Conservation (phyloP, 345 rosid species). For the Conringia planisiliqua region DNA sequence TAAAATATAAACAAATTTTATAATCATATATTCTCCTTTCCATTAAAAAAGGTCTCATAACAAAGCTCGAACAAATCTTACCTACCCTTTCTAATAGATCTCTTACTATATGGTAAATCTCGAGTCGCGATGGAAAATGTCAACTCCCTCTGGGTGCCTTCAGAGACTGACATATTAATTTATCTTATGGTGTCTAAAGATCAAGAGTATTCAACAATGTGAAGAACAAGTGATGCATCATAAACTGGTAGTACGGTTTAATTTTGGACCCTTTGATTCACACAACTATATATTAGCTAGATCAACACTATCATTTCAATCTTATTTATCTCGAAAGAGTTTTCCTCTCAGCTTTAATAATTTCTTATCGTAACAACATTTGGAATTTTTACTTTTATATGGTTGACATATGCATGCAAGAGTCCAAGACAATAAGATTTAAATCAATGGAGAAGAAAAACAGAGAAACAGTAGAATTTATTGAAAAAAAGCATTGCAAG, state of each 20-base stretch:
- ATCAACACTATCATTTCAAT: background rate
- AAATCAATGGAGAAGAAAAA: too few species aligned
- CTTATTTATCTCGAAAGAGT: too few species aligned
- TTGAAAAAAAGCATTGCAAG: too few species aligned
- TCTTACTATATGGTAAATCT: background rate
- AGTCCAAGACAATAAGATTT: background rate
- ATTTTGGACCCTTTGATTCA: background rate
- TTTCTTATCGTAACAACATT: background rate
- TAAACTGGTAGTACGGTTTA: background rate
- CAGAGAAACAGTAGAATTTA: too few species aligned
- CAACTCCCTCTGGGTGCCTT: slow-evolving; percentile 5
- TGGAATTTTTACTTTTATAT: background rate
- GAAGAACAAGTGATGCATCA: background rate
- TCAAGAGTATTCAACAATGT: slow-evolving; percentile 1
- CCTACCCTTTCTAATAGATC: background rate
- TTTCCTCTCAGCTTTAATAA: background rate
- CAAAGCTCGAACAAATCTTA: background rate
- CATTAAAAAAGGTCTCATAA: background rate
- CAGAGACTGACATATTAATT: background rate
- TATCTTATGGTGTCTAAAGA: background rate
- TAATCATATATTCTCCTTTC: slow-evolving; percentile 2
- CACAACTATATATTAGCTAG: background rate
- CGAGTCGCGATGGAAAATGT: background rate
- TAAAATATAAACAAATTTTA: background rate
- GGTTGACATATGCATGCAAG: background rate